phyloP scores from a whole-genome alignment of 176 grass and related monocot species.

The Aegilops tauschii region DNA sequence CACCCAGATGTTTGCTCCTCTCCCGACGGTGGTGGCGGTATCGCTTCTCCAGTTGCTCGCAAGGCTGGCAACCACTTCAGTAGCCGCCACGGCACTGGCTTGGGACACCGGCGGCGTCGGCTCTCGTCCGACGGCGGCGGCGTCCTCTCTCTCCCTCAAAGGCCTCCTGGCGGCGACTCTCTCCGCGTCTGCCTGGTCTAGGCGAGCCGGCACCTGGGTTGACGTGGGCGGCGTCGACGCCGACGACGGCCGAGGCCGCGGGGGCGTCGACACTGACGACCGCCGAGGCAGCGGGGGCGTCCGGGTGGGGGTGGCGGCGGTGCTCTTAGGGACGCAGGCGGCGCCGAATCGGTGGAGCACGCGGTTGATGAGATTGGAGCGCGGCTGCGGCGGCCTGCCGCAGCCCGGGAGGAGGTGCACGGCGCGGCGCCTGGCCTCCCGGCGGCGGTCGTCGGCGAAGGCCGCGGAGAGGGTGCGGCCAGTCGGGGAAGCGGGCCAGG shows the following conservation, averaged over 20 bases:
- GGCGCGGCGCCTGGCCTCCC: not conserved
- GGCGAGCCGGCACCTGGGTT: not conserved
- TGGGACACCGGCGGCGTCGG: conserved; percentile 1
- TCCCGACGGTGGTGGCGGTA: not conserved
- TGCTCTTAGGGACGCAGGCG: conserved; percentile 1
- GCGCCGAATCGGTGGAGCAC: conserved; percentile 16
- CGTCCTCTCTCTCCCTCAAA: conserved; percentile 58
- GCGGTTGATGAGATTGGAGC: not conserved
- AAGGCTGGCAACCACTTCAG: not conserved
- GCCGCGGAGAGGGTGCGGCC: conserved; percentile 30
- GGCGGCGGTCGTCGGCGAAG: conserved; percentile 23
- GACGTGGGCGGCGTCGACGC: not conserved
- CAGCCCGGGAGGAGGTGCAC: not conserved
- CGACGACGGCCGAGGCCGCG: not conserved
- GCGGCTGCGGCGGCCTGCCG: not conserved
- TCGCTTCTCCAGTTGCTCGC: conserved; percentile 7
- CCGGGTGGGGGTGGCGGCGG: not conserved
- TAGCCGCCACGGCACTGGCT: not conserved
- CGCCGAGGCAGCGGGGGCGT: not conserved
- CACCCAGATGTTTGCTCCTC: conserved; percentile 22
- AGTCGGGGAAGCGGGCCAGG: not conserved
- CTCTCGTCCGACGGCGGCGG: not conserved
- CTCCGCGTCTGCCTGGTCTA: not conserved
- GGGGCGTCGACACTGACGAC: not conserved
- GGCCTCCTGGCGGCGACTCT: conserved; percentile 38